Evolutionary conservation across 805 yeast species (phyloP), one percentile per base, ranked within the genome.

Genomic region (Ogataea pini): DNA sequence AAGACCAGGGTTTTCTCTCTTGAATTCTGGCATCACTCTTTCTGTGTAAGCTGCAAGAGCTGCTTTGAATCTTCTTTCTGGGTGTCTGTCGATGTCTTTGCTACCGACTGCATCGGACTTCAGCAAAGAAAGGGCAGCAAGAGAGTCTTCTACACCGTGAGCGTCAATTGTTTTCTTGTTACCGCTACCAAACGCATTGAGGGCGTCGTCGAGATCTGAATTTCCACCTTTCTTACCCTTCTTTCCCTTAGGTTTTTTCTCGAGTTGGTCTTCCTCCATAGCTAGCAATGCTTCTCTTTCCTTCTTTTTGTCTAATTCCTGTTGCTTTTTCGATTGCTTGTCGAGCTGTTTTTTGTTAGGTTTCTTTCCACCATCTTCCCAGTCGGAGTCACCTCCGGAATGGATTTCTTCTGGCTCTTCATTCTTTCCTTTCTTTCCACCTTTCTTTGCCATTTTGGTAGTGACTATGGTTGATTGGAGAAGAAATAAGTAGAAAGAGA

Each of bases 61-160:
- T 20, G 92, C 89, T 71, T 87, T 88, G 68, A 84, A 86, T 62
- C 96, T 79, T 69, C 95, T 80, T 72, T 88, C 96, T 8, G 96
- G 96, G 58, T 88, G 96, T 66, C 89, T 82, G 51, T 88, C 96
- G 44, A 88, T 73, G 44, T 82, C 88, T 60, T 82, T 82, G 51
- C 69, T 70, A 36, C 71, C 67, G 27, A 84, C 83, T 44, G 80
- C 85, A 46, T 73, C 79, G 39, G 72, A 78, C 19, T 73, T 70
- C 10, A 90, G 77, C 65, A 88, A 73, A 4, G 87, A 76, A 61
- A 88, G 73, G 3, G 95, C 95, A 46, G 86, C 89, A 52, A 88
- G 71, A 2, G 92, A 94, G 60, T 79, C 79, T 54, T 88, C 95
- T 38, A 88, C 74, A 62, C 91, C 91, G 48, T 81, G 72, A 5